These are phyloP conservation scores for Sugiyamaella mastotermitis DNA, from an alignment of 805 yeast species.

Conservation along the genomic window DNA sequence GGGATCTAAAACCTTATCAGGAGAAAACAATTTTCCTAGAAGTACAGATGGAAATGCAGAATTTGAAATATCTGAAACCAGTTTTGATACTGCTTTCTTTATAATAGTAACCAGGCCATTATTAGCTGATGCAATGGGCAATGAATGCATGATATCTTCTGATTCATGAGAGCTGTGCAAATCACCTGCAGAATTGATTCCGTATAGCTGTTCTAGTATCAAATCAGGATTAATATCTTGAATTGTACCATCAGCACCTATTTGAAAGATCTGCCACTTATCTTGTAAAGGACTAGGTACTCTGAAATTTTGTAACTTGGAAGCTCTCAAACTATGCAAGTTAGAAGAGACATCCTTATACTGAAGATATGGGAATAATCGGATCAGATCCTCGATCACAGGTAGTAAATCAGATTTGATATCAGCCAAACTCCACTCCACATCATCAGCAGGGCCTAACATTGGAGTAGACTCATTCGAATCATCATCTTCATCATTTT, in stretches of 20 bases:
- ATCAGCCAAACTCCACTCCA: conserved; percentile 30
- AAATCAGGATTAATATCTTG: conserved; percentile 23
- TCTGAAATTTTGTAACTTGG: conserved; percentile 17
- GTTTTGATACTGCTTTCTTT: conserved; percentile 14
- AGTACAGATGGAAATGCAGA: background rate
- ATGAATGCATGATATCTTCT: conserved; percentile 3
- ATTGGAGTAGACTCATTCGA: background rate
- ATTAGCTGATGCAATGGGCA: conserved; percentile 15
- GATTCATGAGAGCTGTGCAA: conserved; percentile 4
- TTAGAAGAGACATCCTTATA: conserved; percentile 10
- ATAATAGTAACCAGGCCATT: conserved; percentile 10
- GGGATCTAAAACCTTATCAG: background rate
- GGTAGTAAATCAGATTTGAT: conserved; percentile 30
- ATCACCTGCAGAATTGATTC: background rate
- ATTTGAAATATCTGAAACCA: conserved; percentile 10
- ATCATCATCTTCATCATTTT: background rate
- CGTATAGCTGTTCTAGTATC: conserved; percentile 12
- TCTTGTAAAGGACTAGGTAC: conserved; percentile 22
- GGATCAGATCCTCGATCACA: conserved; percentile 24
- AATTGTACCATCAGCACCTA: conserved; percentile 26
- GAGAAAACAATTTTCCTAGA: background rate
- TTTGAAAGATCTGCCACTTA: conserved; percentile 30
- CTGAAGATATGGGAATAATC: conserved; percentile 19
- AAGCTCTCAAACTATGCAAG: conserved; percentile 21
- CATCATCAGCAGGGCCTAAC: conserved; percentile 12